Percentiles rank a stretch among this genome's conserved stretches.
These are phyloP conservation scores for Paulownia fortunei DNA, from an alignment of 257 asterid species.

Conservation along the genomic window DNA sequence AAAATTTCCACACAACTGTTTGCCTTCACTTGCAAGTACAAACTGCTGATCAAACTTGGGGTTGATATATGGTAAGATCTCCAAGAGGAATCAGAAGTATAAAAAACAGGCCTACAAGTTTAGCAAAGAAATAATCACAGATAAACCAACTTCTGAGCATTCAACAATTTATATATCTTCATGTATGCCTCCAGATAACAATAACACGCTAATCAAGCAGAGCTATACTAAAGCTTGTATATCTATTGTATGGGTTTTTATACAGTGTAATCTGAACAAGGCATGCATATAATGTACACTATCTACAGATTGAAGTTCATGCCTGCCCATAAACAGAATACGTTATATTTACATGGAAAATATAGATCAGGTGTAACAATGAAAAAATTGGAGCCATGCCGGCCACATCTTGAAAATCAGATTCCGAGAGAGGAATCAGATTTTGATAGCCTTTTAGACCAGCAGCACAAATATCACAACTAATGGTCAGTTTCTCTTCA, in stretches of 20 bases:
- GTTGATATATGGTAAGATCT: neutral
- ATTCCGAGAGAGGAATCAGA: slow-evolving; percentile 7
- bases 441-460: neutral
- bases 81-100: neutral
- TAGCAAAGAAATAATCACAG: neutral
- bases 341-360: slow-evolving; percentile 30
- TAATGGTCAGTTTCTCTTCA: slow-evolving; percentile 8
- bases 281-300: neutral
- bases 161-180: neutral
- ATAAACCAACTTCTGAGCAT: neutral
- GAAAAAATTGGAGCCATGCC: slow-evolving; percentile 28
- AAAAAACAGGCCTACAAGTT: neutral
- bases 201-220: neutral
- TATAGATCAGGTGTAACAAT: slow-evolving; percentile 7
- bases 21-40: no score
- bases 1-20: no score
- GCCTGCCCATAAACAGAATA: neutral
- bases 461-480: slow-evolving; percentile 11
- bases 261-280: slow-evolving; percentile 15
- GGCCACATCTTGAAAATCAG: neutral
- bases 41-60: no score
- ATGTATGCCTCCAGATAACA: no score
- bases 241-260: neutral
- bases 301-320: slow-evolving; percentile 24
- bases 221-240: neutral